A percentile compares a stretch with the other conserved stretches of the same genome.
These are phyloP conservation scores for Populus tremula DNA, from an alignment of 345 rosid genomes.

Conservation along the genomic window DNA sequence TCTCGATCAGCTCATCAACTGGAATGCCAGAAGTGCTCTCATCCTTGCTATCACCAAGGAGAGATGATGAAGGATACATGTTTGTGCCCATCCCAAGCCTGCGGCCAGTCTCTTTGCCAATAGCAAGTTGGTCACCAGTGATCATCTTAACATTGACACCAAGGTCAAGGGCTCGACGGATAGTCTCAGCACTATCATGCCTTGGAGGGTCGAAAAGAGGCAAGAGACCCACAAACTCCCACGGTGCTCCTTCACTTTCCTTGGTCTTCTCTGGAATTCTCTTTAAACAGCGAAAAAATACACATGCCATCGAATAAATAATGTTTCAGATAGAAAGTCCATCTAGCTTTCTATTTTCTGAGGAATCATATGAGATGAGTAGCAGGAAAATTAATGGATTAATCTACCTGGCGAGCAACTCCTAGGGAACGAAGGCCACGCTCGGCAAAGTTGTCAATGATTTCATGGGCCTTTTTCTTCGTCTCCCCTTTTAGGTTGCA, in stretches of 20 bases:
- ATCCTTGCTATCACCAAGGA: slow-evolving; percentile 75
- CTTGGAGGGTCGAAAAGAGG: slow-evolving; percentile 97
- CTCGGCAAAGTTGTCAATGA: slow-evolving; percentile 66
- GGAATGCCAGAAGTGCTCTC: slow-evolving; percentile 61
- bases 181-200: slow-evolving; percentile 98
- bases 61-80: slow-evolving; percentile 88
- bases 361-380: background rate
- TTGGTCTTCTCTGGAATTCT: slow-evolving; percentile 65
- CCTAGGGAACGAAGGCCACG: slow-evolving; percentile 87
- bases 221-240: slow-evolving; percentile 91
- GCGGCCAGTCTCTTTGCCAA: slow-evolving; percentile 93
- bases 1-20: slow-evolving; percentile 79
- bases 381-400: background rate
- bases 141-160: slow-evolving; percentile 99
- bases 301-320: background rate
- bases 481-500: slow-evolving; percentile 59
- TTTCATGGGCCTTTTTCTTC: slow-evolving; percentile 46
- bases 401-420: slow-evolving; percentile 66
- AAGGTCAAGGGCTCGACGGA: slow-evolving; percentile 77
- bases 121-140: slow-evolving; percentile 80
- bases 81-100: slow-evolving; percentile 95
- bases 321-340: background rate
- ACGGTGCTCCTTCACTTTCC: slow-evolving; percentile 67
- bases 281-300: slow-evolving; percentile 26
- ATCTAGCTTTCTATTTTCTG: background rate